phyloP scores from a whole-genome alignment of 1,284 basidiomycete species.

The Cutaneotrichosporon daszewskae region DNA sequence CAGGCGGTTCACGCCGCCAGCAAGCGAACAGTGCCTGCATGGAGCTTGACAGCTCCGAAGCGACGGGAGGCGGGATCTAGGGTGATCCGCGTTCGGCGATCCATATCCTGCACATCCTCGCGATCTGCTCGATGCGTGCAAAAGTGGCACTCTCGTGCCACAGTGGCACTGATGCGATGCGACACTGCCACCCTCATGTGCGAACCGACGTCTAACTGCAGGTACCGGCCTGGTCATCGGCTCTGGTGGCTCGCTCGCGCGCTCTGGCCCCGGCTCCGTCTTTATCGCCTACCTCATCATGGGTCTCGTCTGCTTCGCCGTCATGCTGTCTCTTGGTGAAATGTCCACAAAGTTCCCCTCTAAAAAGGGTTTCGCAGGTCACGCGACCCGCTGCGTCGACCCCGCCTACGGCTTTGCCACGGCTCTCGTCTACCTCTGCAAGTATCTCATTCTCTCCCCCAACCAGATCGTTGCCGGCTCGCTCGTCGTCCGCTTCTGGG shows the following conservation, averaged over 20 bases:
- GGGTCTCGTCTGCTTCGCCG: conserved; percentile 36
- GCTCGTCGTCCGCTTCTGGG: conserved; percentile 44
- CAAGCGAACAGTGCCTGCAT: no score
- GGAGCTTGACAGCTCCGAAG: no score
- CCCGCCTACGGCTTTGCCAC: conserved; percentile 37
- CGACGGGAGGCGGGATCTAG: no score
- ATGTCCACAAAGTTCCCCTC: conserved; percentile 41
- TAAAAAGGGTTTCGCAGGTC: conserved; percentile 43
- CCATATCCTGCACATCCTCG: no score
- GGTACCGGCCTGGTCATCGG: conserved; percentile 70
- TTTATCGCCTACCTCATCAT: conserved; percentile 49
- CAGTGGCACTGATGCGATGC: no score
- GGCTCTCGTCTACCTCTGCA: conserved; percentile 41
- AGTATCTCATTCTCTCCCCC: conserved; percentile 55
- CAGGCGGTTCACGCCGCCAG: no score
- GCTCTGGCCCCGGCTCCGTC: conserved; percentile 49
- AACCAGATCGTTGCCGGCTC: conserved; percentile 48
- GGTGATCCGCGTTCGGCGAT: no score
- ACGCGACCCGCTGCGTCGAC: conserved; percentile 36
- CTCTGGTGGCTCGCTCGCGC: conserved; percentile 47
- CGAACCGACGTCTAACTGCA: no score
- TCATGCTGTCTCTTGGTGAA: conserved; percentile 43
- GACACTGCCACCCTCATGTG: no score
- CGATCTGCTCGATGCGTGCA: no score
- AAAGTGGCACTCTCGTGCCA: no score